Conservation (phyloP, 805 yeast genomes). For the Komagataella populi region DNA sequence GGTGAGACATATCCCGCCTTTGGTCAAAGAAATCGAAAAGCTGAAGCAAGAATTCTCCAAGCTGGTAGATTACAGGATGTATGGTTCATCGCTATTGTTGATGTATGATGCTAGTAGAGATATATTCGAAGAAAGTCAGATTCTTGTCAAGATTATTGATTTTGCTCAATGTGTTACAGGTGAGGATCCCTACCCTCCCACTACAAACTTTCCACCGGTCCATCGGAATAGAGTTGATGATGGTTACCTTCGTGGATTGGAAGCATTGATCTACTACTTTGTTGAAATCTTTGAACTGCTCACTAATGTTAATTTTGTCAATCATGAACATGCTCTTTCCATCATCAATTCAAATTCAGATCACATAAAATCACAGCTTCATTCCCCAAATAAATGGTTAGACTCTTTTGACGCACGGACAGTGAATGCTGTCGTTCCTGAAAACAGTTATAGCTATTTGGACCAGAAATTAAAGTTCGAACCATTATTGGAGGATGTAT, state of each 20-base stretch:
- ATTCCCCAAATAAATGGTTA: background rate
- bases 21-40: slow-evolving; percentile 47
- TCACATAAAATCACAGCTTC: background rate
- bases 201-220: slow-evolving; percentile 57
- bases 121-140: slow-evolving; percentile 7
- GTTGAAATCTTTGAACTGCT: slow-evolving; percentile 41
- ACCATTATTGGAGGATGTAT: background rate
- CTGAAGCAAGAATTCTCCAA: slow-evolving; percentile 38
- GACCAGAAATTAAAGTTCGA: background rate
- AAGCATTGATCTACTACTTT: slow-evolving; percentile 59
- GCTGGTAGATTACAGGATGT: slow-evolving; percentile 69
- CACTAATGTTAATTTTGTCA: slow-evolving; percentile 25
- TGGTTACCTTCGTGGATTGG: slow-evolving; percentile 79
- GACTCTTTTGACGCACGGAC: background rate
- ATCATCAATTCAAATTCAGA: background rate
- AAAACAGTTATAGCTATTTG: background rate
- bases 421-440: background rate
- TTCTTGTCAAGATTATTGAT: slow-evolving; percentile 69
- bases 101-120: slow-evolving; percentile 66
- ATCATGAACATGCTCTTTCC: slow-evolving; percentile 4
- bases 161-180: slow-evolving; percentile 87
- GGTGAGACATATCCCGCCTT: slow-evolving; percentile 47
- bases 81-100: slow-evolving; percentile 79
- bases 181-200: slow-evolving; percentile 29
- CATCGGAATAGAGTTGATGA: slow-evolving; percentile 51